Base-by-base conservation (phyloP, 257 asterid species). In the Echium plantagineum region DNA sequence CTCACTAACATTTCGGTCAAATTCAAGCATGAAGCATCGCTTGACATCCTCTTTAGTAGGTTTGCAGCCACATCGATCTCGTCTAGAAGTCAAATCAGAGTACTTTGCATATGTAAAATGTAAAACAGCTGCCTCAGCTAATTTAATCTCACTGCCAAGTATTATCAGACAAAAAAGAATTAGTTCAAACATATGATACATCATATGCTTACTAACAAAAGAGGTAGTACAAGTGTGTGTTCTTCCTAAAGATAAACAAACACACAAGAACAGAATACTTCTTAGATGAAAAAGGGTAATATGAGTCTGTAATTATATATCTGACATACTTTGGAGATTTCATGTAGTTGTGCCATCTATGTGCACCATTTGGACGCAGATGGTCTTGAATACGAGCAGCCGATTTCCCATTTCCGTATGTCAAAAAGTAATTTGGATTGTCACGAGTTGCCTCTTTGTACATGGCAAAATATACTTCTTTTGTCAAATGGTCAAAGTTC, bases 321-420 rank as follows among this genome's bases (percentile, higher is more conserved):
- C 47, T 55, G 58, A 31, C 68, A 31, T 86, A 89, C 95, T 69
- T 84, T 24, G 90, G 90, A 28, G 76, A 71, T 74, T 84, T 86
- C 86, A 76, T 74, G 77, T 89, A 84, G 71, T 80, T 84, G 69
- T 80, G 81, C 95, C 95, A 86, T 78, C 85, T 74, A 75, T 86
- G 95, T 59, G 94, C 95, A 60, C 97, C 95, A 73, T 84, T 75
- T 42, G 95, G 91, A 60, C 91, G 91, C 67, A 89, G 91, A 79
- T 83, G 83, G 59, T 86, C 89, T 75, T 79, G 86, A 58, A 89
- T 57, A 38, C 95, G 83, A 53, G 97, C 95, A 64, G 75, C 82
- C 35, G 95, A 77, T 72, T 89, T 89, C 21, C 89, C 94, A 70
- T 86, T 84, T 58, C 83, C 87, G 55, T 89, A 89, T 20, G 97